phyloP scores from a whole-genome alignment of 2,329 filamentous ascomycete species.

The Stylonectria norvegica region DNA sequence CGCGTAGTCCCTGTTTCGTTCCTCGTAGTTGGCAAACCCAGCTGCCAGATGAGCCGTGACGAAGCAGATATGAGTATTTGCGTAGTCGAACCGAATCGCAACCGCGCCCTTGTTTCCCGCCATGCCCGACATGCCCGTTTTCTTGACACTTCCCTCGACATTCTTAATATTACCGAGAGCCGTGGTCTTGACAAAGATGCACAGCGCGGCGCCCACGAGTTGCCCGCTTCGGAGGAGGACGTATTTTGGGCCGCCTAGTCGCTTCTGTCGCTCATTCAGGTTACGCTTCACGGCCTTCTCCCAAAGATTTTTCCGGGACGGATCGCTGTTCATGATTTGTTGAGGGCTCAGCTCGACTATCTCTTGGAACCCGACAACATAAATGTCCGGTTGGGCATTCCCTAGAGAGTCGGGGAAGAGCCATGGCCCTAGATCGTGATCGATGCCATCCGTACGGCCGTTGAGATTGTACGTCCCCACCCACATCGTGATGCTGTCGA shows the following conservation, averaged over 20 bases:
- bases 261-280: constrained; percentile 68
- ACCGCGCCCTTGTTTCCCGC: constrained; percentile 98
- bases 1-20: constrained; percentile 87
- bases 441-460: constrained; percentile 73
- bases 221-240: constrained; percentile 88
- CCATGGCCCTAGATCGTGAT: constrained; percentile 81
- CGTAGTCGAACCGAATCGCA: constrained; percentile 91
- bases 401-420: constrained; percentile 63
- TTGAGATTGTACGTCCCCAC: constrained; percentile 95
- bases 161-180: constrained; percentile 83
- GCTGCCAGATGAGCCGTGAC: constrained; percentile 95
- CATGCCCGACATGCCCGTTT: constrained; percentile 91
- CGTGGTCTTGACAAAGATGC: constrained; percentile 83
- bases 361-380: constrained; percentile 92
- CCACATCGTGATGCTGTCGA: constrained; percentile 72
- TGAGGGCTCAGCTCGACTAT: constrained; percentile 97
- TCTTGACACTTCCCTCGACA: constrained; percentile 93
- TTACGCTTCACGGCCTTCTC: constrained; percentile 75
- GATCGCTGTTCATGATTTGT: constrained; percentile 98
- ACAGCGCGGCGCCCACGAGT: constrained; percentile 87
- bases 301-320: constrained; percentile 79
- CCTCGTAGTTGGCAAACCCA: constrained; percentile 94
- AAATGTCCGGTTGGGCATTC: constrained; percentile 71
- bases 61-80: constrained; percentile 88
- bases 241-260: constrained; percentile 70